Evolutionary conservation across 2,329 filamentous ascomycete species (phyloP), one percentile per base, ranked within the genome.

Genomic region (Botrytis aclada): DNA sequence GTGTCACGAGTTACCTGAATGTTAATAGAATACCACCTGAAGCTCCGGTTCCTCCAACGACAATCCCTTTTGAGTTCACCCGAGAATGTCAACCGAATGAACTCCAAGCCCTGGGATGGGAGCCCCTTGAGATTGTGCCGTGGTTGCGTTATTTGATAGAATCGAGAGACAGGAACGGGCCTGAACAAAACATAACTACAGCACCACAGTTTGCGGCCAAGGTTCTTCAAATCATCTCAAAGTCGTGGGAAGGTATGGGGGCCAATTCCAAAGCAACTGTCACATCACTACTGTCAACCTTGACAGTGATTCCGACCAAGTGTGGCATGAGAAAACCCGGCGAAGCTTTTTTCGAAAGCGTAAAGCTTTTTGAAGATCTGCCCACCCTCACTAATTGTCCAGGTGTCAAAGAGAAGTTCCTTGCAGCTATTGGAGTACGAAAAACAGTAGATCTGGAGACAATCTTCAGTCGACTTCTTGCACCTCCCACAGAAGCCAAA

Each of bases 361-460:
- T 99, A 54, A 96, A 94, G 81, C 85, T 99, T 0, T 99, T 99
- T 79, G 94, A 98, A 75, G 96, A 99, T 80, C 85, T 99, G 25
- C 95, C 96, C 0, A 90, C 92, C 20, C 90, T 98, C 2, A 88
- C 91, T 76, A 89, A 89, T 20, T 89, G 95, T 61, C 89, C 91
- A 58, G 89, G 90, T 45, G 88, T 98, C 20, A 98, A 98, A 80
- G 95, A 98, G 63, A 98, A 97, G 81, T 93, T 99, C 75, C 83
- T 99, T 61, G 84, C 88, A 4, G 88, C 93, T 2, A 85, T 99
- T 45, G 95, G 96, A 4, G 95, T 99, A 39, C 90, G 96, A 74
- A 98, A 98, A 84, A 99, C 96, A 0, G 91, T 99, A 32, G 96
- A 99, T 77, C 85, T 99, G 2, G 94, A 94, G 45, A 95, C 97